Evolutionary conservation across 2,329 filamentous ascomycete genomes (phyloP).

Genomic region (Myriangium duriaei): DNA sequence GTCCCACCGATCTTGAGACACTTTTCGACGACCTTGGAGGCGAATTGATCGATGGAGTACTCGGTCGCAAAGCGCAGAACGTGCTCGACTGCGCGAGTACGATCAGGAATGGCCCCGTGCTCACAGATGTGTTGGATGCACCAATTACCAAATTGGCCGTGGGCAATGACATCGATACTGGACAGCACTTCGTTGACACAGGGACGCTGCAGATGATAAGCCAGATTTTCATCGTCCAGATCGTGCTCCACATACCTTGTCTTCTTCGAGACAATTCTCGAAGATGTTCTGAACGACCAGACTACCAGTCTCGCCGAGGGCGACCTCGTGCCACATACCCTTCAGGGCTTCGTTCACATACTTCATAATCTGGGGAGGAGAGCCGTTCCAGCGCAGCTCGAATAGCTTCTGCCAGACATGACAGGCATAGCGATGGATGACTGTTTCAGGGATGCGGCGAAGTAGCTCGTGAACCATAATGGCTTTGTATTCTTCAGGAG

Average conservation of each 20-base stretch:
- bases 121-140: constrained; percentile 99
- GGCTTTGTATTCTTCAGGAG: constrained; percentile 94
- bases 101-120: constrained; percentile 81
- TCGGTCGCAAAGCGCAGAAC: constrained; percentile 87
- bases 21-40: constrained; percentile 98
- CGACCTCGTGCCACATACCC: constrained; percentile 98
- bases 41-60: constrained; percentile 98
- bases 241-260: constrained; percentile 56
- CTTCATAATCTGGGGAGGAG: constrained; percentile 95
- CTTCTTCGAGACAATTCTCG: constrained; percentile 95
- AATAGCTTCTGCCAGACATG: constrained; percentile 99
- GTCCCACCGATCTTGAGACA: constrained; percentile 89
- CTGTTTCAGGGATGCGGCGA: constrained; percentile 88
- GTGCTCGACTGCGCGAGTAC: constrained; percentile 86
- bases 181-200: constrained; percentile 93
- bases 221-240: not conserved
- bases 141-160: constrained; percentile 98
- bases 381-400: constrained; percentile 88
- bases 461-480: constrained; percentile 98
- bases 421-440: constrained; percentile 96
- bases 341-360: constrained; percentile 90
- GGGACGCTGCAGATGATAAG: constrained; percentile 54
- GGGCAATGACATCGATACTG: constrained; percentile 91
- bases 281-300: constrained; percentile 99
- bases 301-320: constrained; percentile 91